Percentiles rank a stretch among this genome's conserved stretches.
These are phyloP conservation scores for Cytospora leucostoma DNA, from an alignment of 2,329 filamentous ascomycete species.

Conservation along the genomic window DNA sequence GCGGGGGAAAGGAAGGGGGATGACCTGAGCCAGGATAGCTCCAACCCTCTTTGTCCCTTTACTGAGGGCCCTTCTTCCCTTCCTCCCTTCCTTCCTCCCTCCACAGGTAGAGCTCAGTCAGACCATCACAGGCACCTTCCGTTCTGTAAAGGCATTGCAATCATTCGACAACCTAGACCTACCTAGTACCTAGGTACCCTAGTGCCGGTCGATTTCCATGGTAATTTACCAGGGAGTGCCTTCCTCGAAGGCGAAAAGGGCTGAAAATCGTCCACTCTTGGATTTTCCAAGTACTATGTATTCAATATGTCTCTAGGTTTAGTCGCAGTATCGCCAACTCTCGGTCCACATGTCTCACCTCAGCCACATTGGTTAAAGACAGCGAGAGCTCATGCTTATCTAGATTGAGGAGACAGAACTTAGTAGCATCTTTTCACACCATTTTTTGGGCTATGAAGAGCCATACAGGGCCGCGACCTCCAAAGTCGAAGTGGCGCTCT, in stretches of 20 bases:
- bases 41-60: too few relatives aligned
- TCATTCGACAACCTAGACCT: neutral
- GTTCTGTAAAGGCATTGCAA: neutral
- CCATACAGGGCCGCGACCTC: neutral
- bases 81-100: neutral
- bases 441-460: neutral
- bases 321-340: neutral
- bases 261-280: too few relatives aligned
- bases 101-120: neutral
- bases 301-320: too few relatives aligned
- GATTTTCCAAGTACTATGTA: too few relatives aligned
- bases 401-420: neutral
- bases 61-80: neutral
- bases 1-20: too few relatives aligned
- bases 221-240: neutral
- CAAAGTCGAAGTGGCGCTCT: neutral
- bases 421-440: neutral
- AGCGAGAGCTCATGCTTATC: slow-evolving; percentile 7
- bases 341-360: neutral
- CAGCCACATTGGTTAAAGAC: neutral
- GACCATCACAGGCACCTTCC: neutral
- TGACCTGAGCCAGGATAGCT: too few relatives aligned
- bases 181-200: neutral
- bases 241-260: neutral
- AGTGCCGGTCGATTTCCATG: too few relatives aligned